Evolutionary conservation across 768 basidiomycete species (phyloP).

Genomic region (Hemileccinum rubropunctum): DNA sequence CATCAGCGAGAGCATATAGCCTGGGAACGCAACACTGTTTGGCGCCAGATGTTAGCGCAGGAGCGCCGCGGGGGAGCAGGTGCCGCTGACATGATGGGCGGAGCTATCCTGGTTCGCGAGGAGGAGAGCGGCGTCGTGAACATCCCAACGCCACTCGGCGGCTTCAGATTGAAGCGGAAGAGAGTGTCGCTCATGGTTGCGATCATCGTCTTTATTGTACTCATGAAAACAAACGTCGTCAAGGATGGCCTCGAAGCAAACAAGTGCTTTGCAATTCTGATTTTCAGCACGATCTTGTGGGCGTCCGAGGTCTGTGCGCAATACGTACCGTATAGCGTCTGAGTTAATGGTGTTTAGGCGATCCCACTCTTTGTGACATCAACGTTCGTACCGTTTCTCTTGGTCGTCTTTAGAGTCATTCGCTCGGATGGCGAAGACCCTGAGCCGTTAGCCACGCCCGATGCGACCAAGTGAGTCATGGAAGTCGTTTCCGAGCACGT

Average conservation of each 20-base stretch:
- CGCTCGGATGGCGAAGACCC: constrained; percentile 48
- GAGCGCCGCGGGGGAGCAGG: constrained; percentile 58
- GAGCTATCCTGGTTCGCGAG: constrained; percentile 46
- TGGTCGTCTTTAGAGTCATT: constrained; percentile 83
- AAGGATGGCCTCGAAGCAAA: constrained; percentile 66
- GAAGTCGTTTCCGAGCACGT: neutral
- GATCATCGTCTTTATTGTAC: constrained; percentile 49
- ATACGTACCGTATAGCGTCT: neutral
- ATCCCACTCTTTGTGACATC: constrained; percentile 98
- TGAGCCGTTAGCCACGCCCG: constrained; percentile 49
- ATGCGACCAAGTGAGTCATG: constrained; percentile 79
- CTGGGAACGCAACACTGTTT: constrained; percentile 97
- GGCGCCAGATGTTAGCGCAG: constrained; percentile 91
- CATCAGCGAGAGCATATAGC: constrained; percentile 93
- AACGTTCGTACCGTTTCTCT: constrained; percentile 79
- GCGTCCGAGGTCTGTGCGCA: constrained; percentile 77
- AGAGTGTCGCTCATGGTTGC: constrained; percentile 59
- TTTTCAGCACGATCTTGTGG: constrained; percentile 92
- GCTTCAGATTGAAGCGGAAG: constrained; percentile 61
- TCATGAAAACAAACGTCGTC: constrained; percentile 62
- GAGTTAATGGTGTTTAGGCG: constrained; percentile 50
- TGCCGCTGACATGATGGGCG: constrained; percentile 36
- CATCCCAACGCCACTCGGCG: constrained; percentile 65
- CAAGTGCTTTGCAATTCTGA: constrained; percentile 85
- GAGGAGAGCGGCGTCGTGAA: constrained; percentile 35